Base-by-base conservation (phyloP, 768 basidiomycete genomes). In the Tylopilus felleus region DNA sequence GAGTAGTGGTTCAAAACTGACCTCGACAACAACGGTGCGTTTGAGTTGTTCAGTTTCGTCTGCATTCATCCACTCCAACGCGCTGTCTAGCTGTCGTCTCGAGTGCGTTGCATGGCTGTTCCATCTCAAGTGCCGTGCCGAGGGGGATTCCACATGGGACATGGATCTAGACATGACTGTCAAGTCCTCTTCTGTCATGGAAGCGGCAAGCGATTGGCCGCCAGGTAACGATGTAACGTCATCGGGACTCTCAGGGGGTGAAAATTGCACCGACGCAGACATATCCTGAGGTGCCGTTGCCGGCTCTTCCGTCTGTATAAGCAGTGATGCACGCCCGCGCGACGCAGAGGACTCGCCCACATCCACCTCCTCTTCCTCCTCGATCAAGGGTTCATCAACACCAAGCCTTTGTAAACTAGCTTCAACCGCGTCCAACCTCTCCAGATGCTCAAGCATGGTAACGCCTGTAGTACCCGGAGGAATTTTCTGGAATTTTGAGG, bases 401-500 rank as follows among this genome's bases (percentile, higher is more conserved):
- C 83, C 85, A n/a, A 91, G 78, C 44, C 88, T 76, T 64, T 89
- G 85, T 55, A 91, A 67, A 58, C 88, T 83, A 8, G 88, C 87
- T 59, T 92, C 89, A 17, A 89, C 88, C 16, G 82, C 86, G 65
- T 94, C 92, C 43, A 94, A 71, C 43, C 88, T 83, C 65, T 94
- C 92, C 59, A 94, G 77, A 60, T 93, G 90, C 63, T 90, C 88
- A 35, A 94, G 77, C 45, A 93, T 85, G 10, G 84, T 86, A 23
- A 93, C 90, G 12, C 92, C 92, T 0, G 90, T 93, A 27, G 90
- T 91, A 35, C 88, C 89, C 43, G 90, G 90, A 64, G 90, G 88
- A 31, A 92, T 85, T 45, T 84, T 81, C 64, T 87, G 83, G 70
- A 89, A 88, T 71, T 91, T 92, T n/a, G 85, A 80, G 13, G 85